These are phyloP conservation scores for Colletotrichum sp. DNA, from an alignment of 2,329 filamentous ascomycete genomes.

Conservation along the genomic window DNA sequence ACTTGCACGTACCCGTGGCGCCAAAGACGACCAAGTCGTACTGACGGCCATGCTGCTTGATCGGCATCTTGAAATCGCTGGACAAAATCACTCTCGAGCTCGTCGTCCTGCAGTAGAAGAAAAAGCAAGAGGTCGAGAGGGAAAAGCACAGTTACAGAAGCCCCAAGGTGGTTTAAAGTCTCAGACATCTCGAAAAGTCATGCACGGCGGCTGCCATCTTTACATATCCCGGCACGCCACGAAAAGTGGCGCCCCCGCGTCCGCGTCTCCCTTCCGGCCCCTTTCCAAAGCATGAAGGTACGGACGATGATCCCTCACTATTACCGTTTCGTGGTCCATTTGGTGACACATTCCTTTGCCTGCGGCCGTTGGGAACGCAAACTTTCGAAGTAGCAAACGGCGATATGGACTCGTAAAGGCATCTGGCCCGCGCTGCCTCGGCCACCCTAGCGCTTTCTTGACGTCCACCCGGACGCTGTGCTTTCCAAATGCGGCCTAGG, in stretches of 20 bases:
- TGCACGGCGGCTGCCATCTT: background rate
- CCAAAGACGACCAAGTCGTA: slow-evolving; percentile 65
- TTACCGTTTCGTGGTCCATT: slow-evolving; percentile 7
- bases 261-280: background rate
- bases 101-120: background rate
- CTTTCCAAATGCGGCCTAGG: slow-evolving; percentile 6
- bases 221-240: background rate
- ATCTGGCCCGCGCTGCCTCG: slow-evolving; percentile 15
- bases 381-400: slow-evolving; percentile 13
- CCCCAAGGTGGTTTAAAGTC: background rate
- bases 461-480: slow-evolving; percentile 4
- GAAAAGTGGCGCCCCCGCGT: slow-evolving; percentile 10
- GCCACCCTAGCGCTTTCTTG: slow-evolving; percentile 1
- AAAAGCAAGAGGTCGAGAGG: background rate
- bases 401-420: slow-evolving; percentile 11
- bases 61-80: slow-evolving; percentile 41
- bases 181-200: slow-evolving; percentile 4
- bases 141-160: background rate
- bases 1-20: slow-evolving; percentile 53
- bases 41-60: slow-evolving; percentile 55
- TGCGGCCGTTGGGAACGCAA: slow-evolving; percentile 3
- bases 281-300: background rate
- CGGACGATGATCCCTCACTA: background rate
- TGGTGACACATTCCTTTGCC: slow-evolving; percentile 4
- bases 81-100: background rate